These are phyloP conservation scores for Trichoderma sp. DNA, from an alignment of 2,329 filamentous ascomycete genomes.

Conservation along the genomic window DNA sequence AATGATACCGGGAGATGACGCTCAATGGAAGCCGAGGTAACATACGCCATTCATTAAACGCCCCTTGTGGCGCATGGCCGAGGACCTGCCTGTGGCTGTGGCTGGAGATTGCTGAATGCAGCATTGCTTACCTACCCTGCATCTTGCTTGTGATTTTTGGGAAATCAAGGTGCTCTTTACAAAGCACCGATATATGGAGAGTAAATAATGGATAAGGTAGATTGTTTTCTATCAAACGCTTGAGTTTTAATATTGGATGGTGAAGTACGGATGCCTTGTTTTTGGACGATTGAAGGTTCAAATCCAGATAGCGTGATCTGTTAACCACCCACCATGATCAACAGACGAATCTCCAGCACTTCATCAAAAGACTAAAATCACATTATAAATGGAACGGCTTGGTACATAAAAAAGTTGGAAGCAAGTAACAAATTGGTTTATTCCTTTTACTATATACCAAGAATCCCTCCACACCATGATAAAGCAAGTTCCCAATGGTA, in stretches of 20 bases:
- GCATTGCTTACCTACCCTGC: not conserved
- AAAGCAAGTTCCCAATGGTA: not conserved
- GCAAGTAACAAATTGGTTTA: not conserved
- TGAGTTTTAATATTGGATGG: not conserved
- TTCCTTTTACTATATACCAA: not conserved
- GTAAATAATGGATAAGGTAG: not conserved
- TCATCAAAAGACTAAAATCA: not conserved
- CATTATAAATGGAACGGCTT: not conserved
- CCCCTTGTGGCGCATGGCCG: slow-evolving; percentile 4
- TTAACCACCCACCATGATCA: not conserved
- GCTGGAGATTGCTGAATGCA: too few relatives aligned
- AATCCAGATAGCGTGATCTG: too few relatives aligned
- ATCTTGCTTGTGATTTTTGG: not conserved
- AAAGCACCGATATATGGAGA: not conserved
- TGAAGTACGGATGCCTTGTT: too few relatives aligned
- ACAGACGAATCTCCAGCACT: not conserved
- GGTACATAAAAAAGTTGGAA: too few relatives aligned
- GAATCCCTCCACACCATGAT: not conserved
- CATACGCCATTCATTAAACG: not conserved
- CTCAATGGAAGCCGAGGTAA: slow-evolving; percentile 14
- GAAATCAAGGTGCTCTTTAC: not conserved
- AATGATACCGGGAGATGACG: slow-evolving; percentile 5
- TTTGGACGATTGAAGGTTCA: too few relatives aligned
- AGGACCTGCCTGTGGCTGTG: not conserved
- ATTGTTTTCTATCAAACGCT: too few relatives aligned